Percentiles rank a stretch among this genome's conserved stretches.
phyloP scores from a whole-genome alignment of 2,329 filamentous ascomycete species.

The Triangularia verruculosa region DNA sequence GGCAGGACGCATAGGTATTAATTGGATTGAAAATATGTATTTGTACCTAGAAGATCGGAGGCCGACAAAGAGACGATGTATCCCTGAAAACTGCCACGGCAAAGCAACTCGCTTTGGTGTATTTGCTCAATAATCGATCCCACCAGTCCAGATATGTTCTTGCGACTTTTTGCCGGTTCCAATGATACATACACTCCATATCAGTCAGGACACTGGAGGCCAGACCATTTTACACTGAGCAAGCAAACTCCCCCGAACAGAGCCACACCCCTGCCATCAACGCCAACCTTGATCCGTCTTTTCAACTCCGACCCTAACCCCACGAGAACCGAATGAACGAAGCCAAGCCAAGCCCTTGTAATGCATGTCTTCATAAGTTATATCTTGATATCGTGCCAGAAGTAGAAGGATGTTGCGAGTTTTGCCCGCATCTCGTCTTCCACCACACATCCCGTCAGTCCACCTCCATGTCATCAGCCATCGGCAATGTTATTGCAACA shows the following conservation, averaged over 20 bases:
- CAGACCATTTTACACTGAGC: not conserved
- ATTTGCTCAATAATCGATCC: not conserved
- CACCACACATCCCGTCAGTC: slow-evolving; percentile 17
- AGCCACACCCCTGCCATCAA: not conserved
- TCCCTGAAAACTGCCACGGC: too few relatives aligned
- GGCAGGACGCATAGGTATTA: too few relatives aligned
- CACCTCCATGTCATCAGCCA: slow-evolving; percentile 26
- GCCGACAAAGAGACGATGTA: too few relatives aligned
- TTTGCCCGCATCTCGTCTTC: not conserved
- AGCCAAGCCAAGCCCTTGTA: not conserved
- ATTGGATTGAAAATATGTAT: too few relatives aligned
- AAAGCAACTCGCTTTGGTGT: too few relatives aligned
- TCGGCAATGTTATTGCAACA: slow-evolving; percentile 25
- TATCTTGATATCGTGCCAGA: not conserved
- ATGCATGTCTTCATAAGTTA: not conserved
- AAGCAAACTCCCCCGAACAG: not conserved
- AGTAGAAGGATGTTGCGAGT: not conserved
- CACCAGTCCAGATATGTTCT: not conserved
- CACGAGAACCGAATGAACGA: not conserved
- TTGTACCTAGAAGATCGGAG: too few relatives aligned
- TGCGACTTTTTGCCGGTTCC: too few relatives aligned
- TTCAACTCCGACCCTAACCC: not conserved
- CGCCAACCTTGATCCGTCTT: not conserved
- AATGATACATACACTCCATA: not conserved
- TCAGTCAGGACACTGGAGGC: not conserved